A percentile compares a stretch with the other conserved stretches of the same genome.
These are phyloP conservation scores for Meredithiella fracta DNA, from an alignment of 2,329 filamentous ascomycete genomes.

Conservation along the genomic window DNA sequence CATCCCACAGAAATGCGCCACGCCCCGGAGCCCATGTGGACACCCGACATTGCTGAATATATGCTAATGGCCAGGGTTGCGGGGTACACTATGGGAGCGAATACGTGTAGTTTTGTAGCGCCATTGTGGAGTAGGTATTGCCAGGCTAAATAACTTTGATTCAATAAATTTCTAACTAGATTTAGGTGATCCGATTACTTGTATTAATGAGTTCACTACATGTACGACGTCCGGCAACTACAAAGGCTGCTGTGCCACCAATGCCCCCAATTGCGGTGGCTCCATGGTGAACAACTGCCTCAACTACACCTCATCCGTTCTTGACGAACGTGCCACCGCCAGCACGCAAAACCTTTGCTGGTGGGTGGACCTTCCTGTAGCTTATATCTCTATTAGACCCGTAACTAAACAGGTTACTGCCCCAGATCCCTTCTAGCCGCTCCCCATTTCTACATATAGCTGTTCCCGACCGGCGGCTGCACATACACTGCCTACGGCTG, in stretches of 20 bases:
- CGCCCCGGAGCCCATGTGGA: conserved; percentile 21
- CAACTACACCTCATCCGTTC: conserved; percentile 18
- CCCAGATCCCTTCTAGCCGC: conserved; percentile 14
- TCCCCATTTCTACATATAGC: conserved; percentile 20
- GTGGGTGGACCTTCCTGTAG: conserved; percentile 15
- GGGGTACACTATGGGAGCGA: conserved; percentile 18
- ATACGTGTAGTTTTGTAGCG: conserved; percentile 21
- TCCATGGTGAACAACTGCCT: conserved; percentile 22
- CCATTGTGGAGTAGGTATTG: conserved; percentile 19
- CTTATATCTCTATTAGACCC: conserved; percentile 7
- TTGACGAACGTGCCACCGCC: conserved; percentile 18
- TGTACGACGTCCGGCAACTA: conserved; percentile 18
- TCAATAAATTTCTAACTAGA: background rate
- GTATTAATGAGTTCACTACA: conserved; percentile 18
- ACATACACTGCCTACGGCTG: conserved; percentile 18
- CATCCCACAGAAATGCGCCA: no score
- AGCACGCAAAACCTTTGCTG: conserved; percentile 24
- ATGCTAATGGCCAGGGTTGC: conserved; percentile 18
- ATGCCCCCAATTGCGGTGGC: conserved; percentile 17
- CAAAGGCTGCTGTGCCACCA: conserved; percentile 21
- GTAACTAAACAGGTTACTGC: conserved; percentile 9
- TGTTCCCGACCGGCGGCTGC: conserved; percentile 17
- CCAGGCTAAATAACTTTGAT: background rate
- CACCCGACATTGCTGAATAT: conserved; percentile 20
- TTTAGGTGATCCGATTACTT: conserved; percentile 4